Percentiles rank a stretch among this genome's conserved stretches.
Conservation (phyloP, 2,329 filamentous ascomycete species). For the Colletotrichum sp. region DNA sequence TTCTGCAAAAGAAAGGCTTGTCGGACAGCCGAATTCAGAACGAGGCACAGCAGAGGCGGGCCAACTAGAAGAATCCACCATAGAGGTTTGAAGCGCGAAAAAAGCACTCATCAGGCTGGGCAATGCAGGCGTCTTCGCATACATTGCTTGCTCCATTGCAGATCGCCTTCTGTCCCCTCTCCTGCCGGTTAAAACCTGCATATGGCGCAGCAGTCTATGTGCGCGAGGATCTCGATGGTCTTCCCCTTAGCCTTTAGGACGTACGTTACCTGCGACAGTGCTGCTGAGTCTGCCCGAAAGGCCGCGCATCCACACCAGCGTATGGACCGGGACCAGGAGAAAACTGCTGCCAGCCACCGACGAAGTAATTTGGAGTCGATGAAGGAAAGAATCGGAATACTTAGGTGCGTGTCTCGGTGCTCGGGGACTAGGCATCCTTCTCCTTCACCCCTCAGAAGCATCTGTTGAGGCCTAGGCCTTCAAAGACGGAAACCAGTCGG, state of each 20-base stretch:
- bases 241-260: not conserved
- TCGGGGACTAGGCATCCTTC: not conserved
- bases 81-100: not conserved
- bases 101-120: not conserved
- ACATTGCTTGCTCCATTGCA: not conserved
- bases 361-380: not conserved
- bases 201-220: not conserved
- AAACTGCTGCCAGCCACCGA: not conserved
- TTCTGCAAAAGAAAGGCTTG: not conserved
- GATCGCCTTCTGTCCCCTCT: conserved; percentile 6
- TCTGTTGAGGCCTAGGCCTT: not conserved
- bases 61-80: not conserved
- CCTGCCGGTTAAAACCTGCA: not conserved
- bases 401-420: not conserved
- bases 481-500: not conserved
- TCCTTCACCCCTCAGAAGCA: not conserved
- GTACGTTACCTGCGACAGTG: not conserved
- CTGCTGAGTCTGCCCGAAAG: not conserved
- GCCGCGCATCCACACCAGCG: not conserved
- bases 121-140: not conserved
- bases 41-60: not conserved
- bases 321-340: not conserved
- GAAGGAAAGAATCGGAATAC: not conserved
- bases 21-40: not conserved
- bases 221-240: not conserved